Evolutionary conservation across 2,329 filamentous ascomycete genomes (phyloP), one percentile per base, ranked within the genome.

Genomic region (Aspergillus spinulosporus): DNA sequence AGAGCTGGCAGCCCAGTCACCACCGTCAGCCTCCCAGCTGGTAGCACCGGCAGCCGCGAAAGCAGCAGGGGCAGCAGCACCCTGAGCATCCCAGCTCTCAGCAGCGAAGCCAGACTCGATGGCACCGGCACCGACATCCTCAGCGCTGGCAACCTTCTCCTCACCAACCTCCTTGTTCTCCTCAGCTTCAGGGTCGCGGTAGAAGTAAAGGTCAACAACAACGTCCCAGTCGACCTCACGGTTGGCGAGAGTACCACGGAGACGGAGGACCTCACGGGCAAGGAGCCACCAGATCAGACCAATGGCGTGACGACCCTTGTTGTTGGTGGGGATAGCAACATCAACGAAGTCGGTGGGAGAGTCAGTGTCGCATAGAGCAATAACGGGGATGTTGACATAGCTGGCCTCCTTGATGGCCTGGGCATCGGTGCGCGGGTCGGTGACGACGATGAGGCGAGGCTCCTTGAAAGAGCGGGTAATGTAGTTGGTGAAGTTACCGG

Each of bases 401-500:
- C 89, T 94, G 78, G 95, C 94, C 86, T 99, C 94, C 89, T 97
- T 97, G 88, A 99, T 99, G 76, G 94, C 94, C 88, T 99, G 94
- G 78, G 94, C 91, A 75, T 99, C 94, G 84, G 95, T 99, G 82
- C 95, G 93, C 73, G 94, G 94, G 81, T 99, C 94, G 82, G 94
- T 99, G 75, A 99, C 94, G 78, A 99, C 88, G 82, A 99, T 97
- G 76, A 99, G 86, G 80, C 95, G 95, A 77, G 94, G 94, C 86
- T 99, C 94, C 88, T 97, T 97, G 92, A 99, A 99, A 67, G 94
- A 97, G 76, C 94, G 93, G 81, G 95, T 99, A 89, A 99, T 99
- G 89, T 99, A 99, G 88, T 99, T 99, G 86, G 94, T 99, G 89
- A 99, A 99, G 82, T 93, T 96, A 90, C 94, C 94, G 78, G 94